Base-by-base conservation (phyloP, 2,329 filamentous ascomycete species). In the Sphaerostilbella broomeana region DNA sequence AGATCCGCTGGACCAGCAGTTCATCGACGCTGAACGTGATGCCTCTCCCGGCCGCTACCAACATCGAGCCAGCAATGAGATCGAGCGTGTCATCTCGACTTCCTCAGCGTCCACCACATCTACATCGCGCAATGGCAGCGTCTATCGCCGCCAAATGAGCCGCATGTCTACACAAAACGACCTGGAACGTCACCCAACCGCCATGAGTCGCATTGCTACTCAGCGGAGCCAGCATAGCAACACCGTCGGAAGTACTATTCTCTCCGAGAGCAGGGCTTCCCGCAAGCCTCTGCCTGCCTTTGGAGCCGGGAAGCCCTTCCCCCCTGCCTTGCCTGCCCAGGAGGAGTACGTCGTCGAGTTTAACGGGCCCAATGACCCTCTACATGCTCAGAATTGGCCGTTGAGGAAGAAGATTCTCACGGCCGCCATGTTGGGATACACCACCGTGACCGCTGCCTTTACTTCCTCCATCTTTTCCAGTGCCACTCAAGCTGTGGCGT, bases 311-410 rank as follows among this genome's bases (percentile, higher is more conserved):
- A 89, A 87, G 62, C 70, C 79, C 1, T 86, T 78, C 52, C 85
- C 85, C 3, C 84, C 84, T 4, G 69, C 66, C 1, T 57, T 89
- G 28, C 83, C 84, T 2, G 76, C 79, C 11, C 70, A 73, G 50
- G 84, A 89, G 51, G 78, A 85, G 47, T 90, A 89, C 54, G 83
- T 88, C 0, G 84, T 89, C 29, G 84, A 87, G 60, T 95, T 94
- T 55, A 82, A 89, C 50, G 88, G 87, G 0, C 81, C 79, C 1
- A 73, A 88, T 47, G 88, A 95, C 53, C 87, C 87, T 3, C 56
- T 89, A 44, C 87, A 94, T 60, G 83, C 86, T 1, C 84, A 90
- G 64, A 95, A 95, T 58, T 95, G 88, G 88, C 73, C 84, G 0
- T 55, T 84, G 38, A 75, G 67, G 56, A 89, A 85, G 68, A 95